phyloP scores from a whole-genome alignment of 202 grass and related monocot species.

The Carex arenaria region DNA sequence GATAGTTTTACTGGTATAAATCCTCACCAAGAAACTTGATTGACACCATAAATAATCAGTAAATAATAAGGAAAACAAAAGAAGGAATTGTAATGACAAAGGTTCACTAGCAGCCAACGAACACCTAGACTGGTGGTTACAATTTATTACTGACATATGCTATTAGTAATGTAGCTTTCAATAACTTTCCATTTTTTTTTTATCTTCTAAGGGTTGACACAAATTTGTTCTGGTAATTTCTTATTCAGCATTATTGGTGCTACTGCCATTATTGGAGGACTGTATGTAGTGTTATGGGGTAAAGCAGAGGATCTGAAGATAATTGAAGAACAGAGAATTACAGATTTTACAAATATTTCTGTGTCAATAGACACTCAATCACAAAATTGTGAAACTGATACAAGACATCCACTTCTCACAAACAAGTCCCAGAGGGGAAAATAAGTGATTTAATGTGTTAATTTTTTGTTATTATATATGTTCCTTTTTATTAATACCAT shows the following conservation, averaged over 20 bases:
- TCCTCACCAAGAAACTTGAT: not conserved
- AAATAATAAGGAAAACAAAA: too few species aligned
- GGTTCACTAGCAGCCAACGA: too few species aligned
- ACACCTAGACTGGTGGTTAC: too few species aligned
- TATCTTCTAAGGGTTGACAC: conserved; percentile 23
- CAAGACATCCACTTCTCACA: conserved; percentile 38
- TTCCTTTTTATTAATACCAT: not conserved
- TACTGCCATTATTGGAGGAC: conserved; percentile 39
- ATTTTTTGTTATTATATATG: not conserved
- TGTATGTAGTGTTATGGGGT: conserved; percentile 71
- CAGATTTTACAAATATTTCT: conserved; percentile 8
- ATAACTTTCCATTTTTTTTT: not conserved
- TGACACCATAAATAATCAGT: not conserved
- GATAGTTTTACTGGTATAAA: not conserved
- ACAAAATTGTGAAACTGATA: not conserved
- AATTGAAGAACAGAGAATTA: not conserved
- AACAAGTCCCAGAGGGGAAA: not conserved
- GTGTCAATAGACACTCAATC: conserved; percentile 8
- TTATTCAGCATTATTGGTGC: conserved; percentile 49
- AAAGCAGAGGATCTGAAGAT: conserved; percentile 47
- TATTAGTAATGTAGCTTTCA: not conserved
- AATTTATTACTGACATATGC: too few species aligned
- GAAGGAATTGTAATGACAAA: too few species aligned
- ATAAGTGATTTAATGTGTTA: not conserved
- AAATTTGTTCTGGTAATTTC: conserved; percentile 8